Percentiles rank a stretch among this genome's conserved stretches.
phyloP scores from a whole-genome alignment of 2,329 filamentous ascomycete genomes.

The Lizonia empirigonia region DNA sequence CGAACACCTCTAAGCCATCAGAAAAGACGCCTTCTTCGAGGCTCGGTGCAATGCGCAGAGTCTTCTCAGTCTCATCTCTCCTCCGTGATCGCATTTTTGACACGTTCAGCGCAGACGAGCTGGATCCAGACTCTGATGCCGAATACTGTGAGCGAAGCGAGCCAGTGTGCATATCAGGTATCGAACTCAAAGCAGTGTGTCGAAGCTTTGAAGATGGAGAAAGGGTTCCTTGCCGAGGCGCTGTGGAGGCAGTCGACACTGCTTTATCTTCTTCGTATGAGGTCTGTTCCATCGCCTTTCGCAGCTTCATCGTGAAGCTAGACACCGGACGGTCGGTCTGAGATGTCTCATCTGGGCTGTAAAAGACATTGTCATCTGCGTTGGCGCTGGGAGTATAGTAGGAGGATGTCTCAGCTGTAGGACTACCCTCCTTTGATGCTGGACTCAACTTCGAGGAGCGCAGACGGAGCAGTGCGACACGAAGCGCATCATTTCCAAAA shows the following conservation, averaged over 20 bases:
- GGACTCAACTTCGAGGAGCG: neutral
- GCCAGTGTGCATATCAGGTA: neutral
- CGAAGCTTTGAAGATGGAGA: conserved; percentile 3
- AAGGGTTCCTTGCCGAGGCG: neutral
- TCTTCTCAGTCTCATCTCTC: neutral
- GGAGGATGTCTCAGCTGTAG: neutral
- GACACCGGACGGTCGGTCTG: neutral
- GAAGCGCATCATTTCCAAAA: neutral
- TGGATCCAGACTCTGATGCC: neutral
- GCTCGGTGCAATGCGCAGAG: conserved; percentile 2
- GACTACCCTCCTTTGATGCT: neutral
- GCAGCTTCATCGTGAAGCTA: neutral
- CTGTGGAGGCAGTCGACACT: neutral
- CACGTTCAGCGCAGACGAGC: neutral
- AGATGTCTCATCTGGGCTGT: neutral
- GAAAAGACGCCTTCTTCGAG: neutral
- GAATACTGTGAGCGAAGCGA: conserved; percentile 3
- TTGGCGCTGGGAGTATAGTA: neutral
- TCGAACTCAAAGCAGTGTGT: neutral
- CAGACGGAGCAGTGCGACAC: neutral
- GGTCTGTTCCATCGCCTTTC: neutral
- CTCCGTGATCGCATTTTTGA: neutral
- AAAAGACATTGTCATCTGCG: conserved; percentile 8
- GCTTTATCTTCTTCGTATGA: neutral
- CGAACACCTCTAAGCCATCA: neutral